These are phyloP conservation scores for Austroboletus niveus DNA, from an alignment of 1,284 basidiomycete genomes.

Conservation along the genomic window DNA sequence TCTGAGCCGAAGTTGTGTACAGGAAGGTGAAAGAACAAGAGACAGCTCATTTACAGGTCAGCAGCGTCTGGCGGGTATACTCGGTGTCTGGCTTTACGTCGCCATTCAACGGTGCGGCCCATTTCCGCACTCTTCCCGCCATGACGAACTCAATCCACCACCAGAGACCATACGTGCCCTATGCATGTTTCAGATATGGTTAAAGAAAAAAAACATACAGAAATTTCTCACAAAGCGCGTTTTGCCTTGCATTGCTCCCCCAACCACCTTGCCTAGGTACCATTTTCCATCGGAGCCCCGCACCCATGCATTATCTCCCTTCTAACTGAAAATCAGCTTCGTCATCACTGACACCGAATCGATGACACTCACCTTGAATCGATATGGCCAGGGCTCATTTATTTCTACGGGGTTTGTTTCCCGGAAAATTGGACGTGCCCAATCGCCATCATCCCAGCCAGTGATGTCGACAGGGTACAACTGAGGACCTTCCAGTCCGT, in stretches of 20 bases:
- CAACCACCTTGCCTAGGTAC: conserved; percentile 48
- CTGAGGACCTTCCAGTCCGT: neutral
- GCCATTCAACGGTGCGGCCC: conserved; percentile 58
- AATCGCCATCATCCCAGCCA: conserved; percentile 27
- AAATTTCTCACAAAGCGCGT: conserved; percentile 43
- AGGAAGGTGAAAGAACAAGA: too few species aligned
- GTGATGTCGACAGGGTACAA: conserved; percentile 24
- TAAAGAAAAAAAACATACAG: neutral
- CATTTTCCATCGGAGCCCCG: conserved; percentile 48
- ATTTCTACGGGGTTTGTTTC: conserved; percentile 38
- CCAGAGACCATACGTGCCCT: conserved; percentile 43
- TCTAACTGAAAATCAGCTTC: conserved; percentile 27
- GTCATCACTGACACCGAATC: neutral
- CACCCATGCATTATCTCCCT: conserved; percentile 54
- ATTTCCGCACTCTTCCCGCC: conserved; percentile 44
- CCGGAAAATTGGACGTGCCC: conserved; percentile 14
- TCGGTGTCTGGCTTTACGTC: conserved; percentile 58
- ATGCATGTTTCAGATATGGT: conserved; percentile 20
- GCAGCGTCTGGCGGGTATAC: conserved; percentile 40
- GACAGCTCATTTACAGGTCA: too few species aligned
- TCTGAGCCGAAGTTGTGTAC: too few species aligned
- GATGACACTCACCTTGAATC: conserved; percentile 42
- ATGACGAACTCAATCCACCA: conserved; percentile 48
- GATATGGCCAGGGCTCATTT: conserved; percentile 54
- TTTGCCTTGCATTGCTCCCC: conserved; percentile 42